These are phyloP conservation scores for Lanmaoa rubissima DNA, from an alignment of 768 basidiomycete genomes.

Conservation along the genomic window DNA sequence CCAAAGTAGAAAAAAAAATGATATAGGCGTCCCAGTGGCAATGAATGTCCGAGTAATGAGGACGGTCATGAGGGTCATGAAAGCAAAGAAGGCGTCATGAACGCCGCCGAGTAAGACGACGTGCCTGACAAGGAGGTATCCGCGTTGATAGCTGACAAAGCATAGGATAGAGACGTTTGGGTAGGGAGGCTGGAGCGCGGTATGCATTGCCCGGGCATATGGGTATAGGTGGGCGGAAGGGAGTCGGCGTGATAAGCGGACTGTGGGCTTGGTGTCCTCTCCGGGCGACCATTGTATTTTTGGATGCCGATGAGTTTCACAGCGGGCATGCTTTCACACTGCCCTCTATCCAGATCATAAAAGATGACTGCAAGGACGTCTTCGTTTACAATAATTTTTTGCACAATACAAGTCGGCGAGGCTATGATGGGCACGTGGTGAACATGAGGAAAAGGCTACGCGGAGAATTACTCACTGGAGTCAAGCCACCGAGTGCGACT, in stretches of 20 bases:
- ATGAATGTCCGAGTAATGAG: conserved; percentile 20
- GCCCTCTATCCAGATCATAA: conserved; percentile 65
- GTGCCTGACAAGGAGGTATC: conserved; percentile 21
- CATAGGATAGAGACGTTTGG: conserved; percentile 43
- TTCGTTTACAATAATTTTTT: conserved; percentile 68
- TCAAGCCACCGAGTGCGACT: conserved; percentile 71
- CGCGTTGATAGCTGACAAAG: conserved; percentile 39
- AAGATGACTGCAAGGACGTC: conserved; percentile 60
- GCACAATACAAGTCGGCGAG: conserved; percentile 56
- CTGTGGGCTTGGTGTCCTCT: conserved; percentile 29
- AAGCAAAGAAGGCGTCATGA: conserved; percentile 33
- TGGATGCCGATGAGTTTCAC: conserved; percentile 58
- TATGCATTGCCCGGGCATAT: conserved; percentile 35
- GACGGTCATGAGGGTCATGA: conserved; percentile 32
- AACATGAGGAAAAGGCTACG: conserved; percentile 25
- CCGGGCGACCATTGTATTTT: conserved; percentile 35
- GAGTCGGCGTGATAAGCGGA: conserved; percentile 31
- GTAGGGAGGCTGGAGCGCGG: conserved; percentile 30
- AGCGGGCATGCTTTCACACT: conserved; percentile 50
- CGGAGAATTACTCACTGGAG: conserved; percentile 46
- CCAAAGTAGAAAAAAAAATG: conserved; percentile 19
- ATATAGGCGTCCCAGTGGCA: conserved; percentile 23
- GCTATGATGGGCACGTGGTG: conserved; percentile 39
- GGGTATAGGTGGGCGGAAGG: conserved; percentile 32
- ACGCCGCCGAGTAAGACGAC: conserved; percentile 29